Conservation (phyloP, 179 eudicot genomes). For the Silene coronaria region DNA sequence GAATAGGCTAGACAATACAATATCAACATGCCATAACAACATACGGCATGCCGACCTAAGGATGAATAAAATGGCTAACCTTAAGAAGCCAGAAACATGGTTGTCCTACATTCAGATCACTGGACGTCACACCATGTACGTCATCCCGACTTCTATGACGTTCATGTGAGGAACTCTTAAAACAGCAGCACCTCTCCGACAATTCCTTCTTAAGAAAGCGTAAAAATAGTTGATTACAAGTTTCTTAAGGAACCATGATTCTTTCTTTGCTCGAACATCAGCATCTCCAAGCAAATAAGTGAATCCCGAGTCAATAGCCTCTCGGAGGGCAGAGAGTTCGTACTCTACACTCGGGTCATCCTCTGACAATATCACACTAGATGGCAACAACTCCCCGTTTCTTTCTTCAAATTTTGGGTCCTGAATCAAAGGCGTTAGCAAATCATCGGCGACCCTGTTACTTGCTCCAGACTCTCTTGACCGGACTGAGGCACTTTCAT, state of each 20-base stretch:
- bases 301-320: conserved; percentile 78
- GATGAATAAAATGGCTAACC: neutral
- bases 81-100: neutral
- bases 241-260: conserved; percentile 73
- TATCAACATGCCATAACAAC: neutral
- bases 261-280: conserved; percentile 72
- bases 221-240: conserved; percentile 74
- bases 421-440: conserved; percentile 49
- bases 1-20: neutral
- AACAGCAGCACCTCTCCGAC: conserved; percentile 83
- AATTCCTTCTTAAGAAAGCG: conserved; percentile 70
- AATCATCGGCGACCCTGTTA: conserved; percentile 34
- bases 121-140: conserved; percentile 62
- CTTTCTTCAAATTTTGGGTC: conserved; percentile 33
- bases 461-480: conserved; percentile 30
- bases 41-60: neutral
- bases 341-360: conserved; percentile 72
- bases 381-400: conserved; percentile 30
- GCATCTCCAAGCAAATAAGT: conserved; percentile 79
- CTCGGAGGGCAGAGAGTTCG: conserved; percentile 69
- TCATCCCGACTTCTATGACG: conserved; percentile 72
- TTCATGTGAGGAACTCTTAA: conserved; percentile 80
- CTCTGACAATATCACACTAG: conserved; percentile 39
- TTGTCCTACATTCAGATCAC: neutral
- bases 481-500: conserved; percentile 34